A percentile compares a stretch with the other conserved stretches of the same genome.
These are phyloP conservation scores for Ogataea ganodermae DNA, from an alignment of 805 yeast species.

Conservation along the genomic window DNA sequence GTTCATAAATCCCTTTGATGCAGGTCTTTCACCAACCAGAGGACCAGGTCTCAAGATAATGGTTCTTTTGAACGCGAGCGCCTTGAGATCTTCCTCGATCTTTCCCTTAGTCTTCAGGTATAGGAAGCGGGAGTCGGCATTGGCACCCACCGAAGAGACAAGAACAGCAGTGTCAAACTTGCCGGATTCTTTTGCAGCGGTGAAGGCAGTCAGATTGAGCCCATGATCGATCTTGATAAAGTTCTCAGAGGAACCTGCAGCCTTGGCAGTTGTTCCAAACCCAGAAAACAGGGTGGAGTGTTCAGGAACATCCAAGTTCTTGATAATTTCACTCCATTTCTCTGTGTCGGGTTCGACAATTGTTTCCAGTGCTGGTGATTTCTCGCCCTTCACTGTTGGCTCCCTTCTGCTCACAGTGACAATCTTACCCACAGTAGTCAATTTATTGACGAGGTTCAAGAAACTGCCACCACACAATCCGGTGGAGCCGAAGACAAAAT, in stretches of 20 bases:
- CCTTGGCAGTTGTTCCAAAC: conserved; percentile 73
- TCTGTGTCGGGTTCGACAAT: conserved; percentile 47
- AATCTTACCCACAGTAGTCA: conserved; percentile 41
- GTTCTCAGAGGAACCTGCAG: conserved; percentile 71
- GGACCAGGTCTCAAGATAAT: conserved; percentile 79
- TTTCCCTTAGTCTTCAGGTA: conserved; percentile 74
- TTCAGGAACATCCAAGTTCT: conserved; percentile 31
- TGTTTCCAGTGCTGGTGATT: conserved; percentile 30
- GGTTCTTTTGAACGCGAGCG: conserved; percentile 66
- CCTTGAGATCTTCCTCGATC: conserved; percentile 66
- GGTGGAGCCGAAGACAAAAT: conserved; percentile 66
- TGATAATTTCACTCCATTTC: conserved; percentile 51
- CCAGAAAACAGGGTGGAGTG: conserved; percentile 57
- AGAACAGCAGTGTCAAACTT: conserved; percentile 62
- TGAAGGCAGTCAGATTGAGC: conserved; percentile 65
- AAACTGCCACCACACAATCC: conserved; percentile 73
- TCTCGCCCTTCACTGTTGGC: conserved; percentile 28
- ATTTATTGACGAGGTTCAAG: conserved; percentile 44
- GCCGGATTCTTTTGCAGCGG: conserved; percentile 71
- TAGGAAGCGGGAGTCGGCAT: conserved; percentile 53
- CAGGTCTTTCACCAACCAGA: conserved; percentile 62
- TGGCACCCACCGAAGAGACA: conserved; percentile 69
- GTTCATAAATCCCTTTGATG: conserved; percentile 41
- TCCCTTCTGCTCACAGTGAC: conserved; percentile 55
- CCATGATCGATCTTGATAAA: conserved; percentile 77